Base-by-base conservation (phyloP, 2,329 filamentous ascomycete species). In the Nakataea oryzae region DNA sequence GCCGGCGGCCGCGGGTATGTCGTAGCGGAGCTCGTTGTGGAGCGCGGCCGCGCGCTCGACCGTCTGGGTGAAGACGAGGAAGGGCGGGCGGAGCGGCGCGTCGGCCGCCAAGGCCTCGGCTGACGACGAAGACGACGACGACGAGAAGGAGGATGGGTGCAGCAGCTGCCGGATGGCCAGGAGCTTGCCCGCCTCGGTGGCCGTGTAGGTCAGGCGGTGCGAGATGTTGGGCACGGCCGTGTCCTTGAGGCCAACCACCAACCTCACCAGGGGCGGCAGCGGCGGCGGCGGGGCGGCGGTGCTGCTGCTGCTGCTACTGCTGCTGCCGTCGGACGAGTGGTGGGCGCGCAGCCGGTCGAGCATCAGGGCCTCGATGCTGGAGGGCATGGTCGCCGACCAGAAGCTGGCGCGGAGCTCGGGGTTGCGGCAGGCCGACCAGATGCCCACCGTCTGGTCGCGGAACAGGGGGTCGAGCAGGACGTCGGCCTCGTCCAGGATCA, bases 331-430 rank as follows among this genome's bases (percentile, higher is more conserved):
- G 6, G 9, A 17, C 21, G 41, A 50, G 26, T 56, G 54, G 55
- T 74, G 71, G 60, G 74, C 80, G 54, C 80, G 76, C 60, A 95
- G 82, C 17, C 87, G 88, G n/a, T 85, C 83, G 8, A 83, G 83
- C 58, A 91, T 84, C 9, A 97, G 79, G 26, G 86, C 80, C 76
- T 99, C 95, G 55, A 97, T 90, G 68, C 88, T 95, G 21, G 93
- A 96, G 3, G 90, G 91, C 87, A 99, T 97, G 0, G 95, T 99
- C 17, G 95, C 95, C 17, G 95, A 97, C 92, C 93, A 99, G 64
- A 96, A 86, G 12, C 89, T 91, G 3, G 91, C 81, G 28, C 86
- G 84, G 11, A 97, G 78, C n/a, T 81, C 75, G 3, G 84, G 79
- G 67, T 87, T 86, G 2, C 79, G 86, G 73, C 93, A 93, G 3